Percentiles rank a stretch among this genome's conserved stretches.
Conservation (phyloP, 306 rosid species). For the Vigna mungo region DNA sequence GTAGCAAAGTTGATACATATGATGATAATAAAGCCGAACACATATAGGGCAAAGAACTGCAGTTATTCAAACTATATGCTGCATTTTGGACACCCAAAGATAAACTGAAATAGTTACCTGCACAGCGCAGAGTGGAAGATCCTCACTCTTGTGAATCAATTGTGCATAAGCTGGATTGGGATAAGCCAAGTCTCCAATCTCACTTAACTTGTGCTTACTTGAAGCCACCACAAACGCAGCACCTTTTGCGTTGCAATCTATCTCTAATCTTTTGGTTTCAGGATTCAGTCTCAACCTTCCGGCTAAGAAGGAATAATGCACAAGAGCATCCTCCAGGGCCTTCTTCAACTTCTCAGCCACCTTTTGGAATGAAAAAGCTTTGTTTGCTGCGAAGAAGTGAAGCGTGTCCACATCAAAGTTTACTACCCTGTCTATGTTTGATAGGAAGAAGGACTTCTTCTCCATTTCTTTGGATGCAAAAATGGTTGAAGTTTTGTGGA, state of each 20-base stretch:
- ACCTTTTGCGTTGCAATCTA: constrained; percentile 68
- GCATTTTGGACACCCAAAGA: constrained; percentile 8
- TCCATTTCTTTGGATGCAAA: constrained; percentile 58
- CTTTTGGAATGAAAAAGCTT: constrained; percentile 50
- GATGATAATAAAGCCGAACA: too few relatives aligned
- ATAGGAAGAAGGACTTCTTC: constrained; percentile 63
- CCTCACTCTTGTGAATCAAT: constrained; percentile 54
- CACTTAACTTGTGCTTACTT: constrained; percentile 53
- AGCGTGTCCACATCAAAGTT: constrained; percentile 70
- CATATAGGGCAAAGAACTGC: neutral
- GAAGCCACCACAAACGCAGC: constrained; percentile 76
- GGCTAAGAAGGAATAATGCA: constrained; percentile 64
- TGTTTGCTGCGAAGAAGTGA: constrained; percentile 64
- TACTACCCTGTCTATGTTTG: constrained; percentile 81
- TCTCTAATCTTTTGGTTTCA: constrained; percentile 59
- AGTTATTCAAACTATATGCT: neutral
- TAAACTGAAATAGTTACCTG: constrained; percentile 62
- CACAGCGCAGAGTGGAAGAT: constrained; percentile 56
- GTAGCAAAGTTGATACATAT: too few relatives aligned
- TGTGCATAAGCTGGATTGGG: constrained; percentile 78
- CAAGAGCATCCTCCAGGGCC: constrained; percentile 55
- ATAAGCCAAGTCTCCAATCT: constrained; percentile 72
- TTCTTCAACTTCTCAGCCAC: constrained; percentile 53
- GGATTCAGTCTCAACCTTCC: constrained; percentile 65
- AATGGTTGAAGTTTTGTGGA: constrained; percentile 53